phyloP scores from a whole-genome alignment of 768 basidiomycete species.

The Termitomyces sp. region DNA sequence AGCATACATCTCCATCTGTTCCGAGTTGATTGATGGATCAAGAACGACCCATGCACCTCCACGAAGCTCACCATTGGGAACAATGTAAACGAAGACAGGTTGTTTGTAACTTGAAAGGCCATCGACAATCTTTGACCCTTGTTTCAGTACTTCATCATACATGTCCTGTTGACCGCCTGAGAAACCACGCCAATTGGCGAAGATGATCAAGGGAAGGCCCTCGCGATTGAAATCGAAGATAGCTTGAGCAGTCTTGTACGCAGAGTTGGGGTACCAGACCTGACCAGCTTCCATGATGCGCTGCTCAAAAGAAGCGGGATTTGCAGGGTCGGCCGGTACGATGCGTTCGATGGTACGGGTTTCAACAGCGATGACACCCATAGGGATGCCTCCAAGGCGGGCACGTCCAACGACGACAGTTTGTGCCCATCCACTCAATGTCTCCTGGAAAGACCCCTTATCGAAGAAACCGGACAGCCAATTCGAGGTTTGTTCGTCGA shows the following conservation, averaged over 20 bases:
- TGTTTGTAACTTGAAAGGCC: slow-evolving; percentile 96
- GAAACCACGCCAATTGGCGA: slow-evolving; percentile 99
- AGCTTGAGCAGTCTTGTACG: slow-evolving; percentile 98
- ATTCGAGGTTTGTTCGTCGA: slow-evolving; percentile 69
- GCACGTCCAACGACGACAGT: slow-evolving; percentile 97
- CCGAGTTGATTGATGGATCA: slow-evolving; percentile 93
- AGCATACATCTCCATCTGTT: slow-evolving; percentile 99
- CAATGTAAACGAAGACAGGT: slow-evolving; percentile 96
- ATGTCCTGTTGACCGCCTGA: slow-evolving; percentile 99
- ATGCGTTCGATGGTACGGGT: slow-evolving; percentile 96
- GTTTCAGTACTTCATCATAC: slow-evolving; percentile 96
- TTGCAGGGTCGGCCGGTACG: slow-evolving; percentile 96
- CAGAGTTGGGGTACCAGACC: slow-evolving; percentile 99
- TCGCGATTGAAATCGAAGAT: slow-evolving; percentile 99
- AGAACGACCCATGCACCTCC: slow-evolving; percentile 99
- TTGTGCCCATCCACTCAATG: slow-evolving; percentile 97
- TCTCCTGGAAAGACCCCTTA: slow-evolving; percentile 97
- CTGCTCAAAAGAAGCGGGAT: slow-evolving; percentile 93
- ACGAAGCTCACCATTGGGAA: slow-evolving; percentile 97
- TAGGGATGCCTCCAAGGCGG: slow-evolving; percentile 93
- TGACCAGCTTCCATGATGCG: slow-evolving; percentile 99
- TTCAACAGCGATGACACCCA: slow-evolving; percentile 97
- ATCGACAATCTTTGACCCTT: slow-evolving; percentile 98
- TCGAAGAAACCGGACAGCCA: slow-evolving; percentile 95
- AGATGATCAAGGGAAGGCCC: slow-evolving; percentile 93